Evolutionary conservation across 192 early-diverging fungal species (phyloP).

Genomic region (Entomortierella parvispora): DNA sequence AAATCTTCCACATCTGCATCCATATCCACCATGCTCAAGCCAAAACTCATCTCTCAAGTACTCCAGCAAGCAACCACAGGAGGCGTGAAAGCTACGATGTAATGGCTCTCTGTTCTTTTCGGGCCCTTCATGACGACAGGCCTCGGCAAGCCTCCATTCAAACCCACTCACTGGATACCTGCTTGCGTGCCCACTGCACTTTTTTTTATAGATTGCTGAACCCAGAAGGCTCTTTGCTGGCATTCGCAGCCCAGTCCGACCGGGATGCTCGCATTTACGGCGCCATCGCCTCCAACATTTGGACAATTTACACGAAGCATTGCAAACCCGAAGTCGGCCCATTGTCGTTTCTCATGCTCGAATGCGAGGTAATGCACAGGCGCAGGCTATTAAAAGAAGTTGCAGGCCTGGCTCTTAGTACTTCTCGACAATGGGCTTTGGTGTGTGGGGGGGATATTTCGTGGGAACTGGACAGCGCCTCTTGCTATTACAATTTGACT

Average conservation of each 20-base stretch:
- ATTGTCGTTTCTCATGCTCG: constrained; percentile 56
- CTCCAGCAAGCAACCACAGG: constrained; percentile 64
- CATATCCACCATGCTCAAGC: constrained; percentile 60
- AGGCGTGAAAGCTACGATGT: constrained; percentile 65
- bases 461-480: too few species aligned
- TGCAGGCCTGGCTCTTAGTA: too few species aligned
- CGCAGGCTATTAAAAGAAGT: too few species aligned
- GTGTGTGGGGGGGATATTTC: too few species aligned
- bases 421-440: too few species aligned
- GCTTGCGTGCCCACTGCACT: neutral
- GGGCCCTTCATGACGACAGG: too few species aligned
- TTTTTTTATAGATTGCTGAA: constrained; percentile 60
- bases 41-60: constrained; percentile 70
- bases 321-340: constrained; percentile 40
- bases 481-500: too few species aligned
- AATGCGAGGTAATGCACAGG: constrained; percentile 55
- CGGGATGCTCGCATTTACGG: constrained; percentile 64
- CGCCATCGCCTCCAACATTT: constrained; percentile 69
- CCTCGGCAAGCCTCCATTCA: too few species aligned
- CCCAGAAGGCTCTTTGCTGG: constrained; percentile 64
- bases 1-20: neutral
- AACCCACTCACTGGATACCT: neutral
- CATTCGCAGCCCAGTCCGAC: constrained; percentile 65
- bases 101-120: constrained; percentile 11
- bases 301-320: constrained; percentile 64